A percentile compares a stretch with the other conserved stretches of the same genome.
Conservation (phyloP, 495 filamentous ascomycete species). For the Aspergillus indologenus region DNA sequence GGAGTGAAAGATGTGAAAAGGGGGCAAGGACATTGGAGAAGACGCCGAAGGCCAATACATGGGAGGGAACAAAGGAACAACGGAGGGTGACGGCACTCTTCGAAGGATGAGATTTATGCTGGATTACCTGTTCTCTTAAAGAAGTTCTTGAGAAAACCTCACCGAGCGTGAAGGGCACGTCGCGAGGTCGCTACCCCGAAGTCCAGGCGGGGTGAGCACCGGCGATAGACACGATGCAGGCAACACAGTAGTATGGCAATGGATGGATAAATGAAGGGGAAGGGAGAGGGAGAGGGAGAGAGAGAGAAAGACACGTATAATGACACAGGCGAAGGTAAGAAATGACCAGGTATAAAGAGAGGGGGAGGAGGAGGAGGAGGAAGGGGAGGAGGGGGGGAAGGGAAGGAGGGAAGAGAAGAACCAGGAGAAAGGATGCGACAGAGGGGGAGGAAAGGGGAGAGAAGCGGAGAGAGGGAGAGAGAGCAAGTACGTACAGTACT, state of each 20-base stretch:
- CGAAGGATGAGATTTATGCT: no score
- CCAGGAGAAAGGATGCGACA: background rate
- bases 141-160: slow-evolving; percentile 11
- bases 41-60: no score
- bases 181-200: slow-evolving; percentile 12
- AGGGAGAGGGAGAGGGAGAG: no score
- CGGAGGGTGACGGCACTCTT: no score
- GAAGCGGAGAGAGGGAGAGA: background rate
- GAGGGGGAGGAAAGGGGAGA: background rate
- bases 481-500: slow-evolving; percentile 7
- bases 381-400: slow-evolving; percentile 1
- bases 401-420: slow-evolving; percentile 3
- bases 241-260: background rate
- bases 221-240: background rate
- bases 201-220: slow-evolving; percentile 12
- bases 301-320: slow-evolving; percentile 2
- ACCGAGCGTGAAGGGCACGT: slow-evolving; percentile 14
- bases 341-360: background rate
- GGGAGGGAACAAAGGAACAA: background rate
- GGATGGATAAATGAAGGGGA: no score
- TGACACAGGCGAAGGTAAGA: background rate
- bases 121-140: background rate
- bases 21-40: background rate
- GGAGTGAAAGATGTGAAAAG: background rate
- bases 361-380: slow-evolving; percentile 4